Evolutionary conservation across 768 basidiomycete species (phyloP), one percentile per base, ranked within the genome.

Genomic region (Podaxis sp.): DNA sequence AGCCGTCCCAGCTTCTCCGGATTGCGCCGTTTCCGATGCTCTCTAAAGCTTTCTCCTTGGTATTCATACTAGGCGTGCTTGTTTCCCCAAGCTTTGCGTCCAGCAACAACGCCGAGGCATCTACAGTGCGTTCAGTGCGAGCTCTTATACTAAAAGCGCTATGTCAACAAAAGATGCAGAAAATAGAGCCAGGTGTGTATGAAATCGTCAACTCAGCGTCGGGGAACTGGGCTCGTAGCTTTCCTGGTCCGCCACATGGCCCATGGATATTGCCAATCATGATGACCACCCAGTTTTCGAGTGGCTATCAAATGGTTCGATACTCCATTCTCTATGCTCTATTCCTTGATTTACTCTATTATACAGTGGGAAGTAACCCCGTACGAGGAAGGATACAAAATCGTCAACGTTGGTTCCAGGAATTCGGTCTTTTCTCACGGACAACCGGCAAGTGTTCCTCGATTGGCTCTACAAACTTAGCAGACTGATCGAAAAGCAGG

Each of bases 321-420:
- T 12, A 40, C 19, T 44, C 24, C 8, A 6, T 33, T 9, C 8
- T 33, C 2, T 9, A 17, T 2, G 33, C 8, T 33, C 33, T 33
- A 42, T 28, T 26, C 1, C 15, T 3, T 8, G 13, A 28, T 9
- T 4, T 19, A 24, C 52, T 42, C 40, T 24, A 12, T 4, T 4
- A 3, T 8, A 2, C 15, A 61, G 60, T 61, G 60, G 60, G 52
- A 61, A 13, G 42, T 61, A 8, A 19, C 52, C 19, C 38, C 39
- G 7, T 36, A 42, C 4, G 60, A 54, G 15, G 60, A 61, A 30
- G 60, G 60, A 13, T 61, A 61, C n/a, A 61, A 28, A n/a, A 61
- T 61, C 30, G 40, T 36, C 40, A 61, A 61, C 26, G 11, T 15
- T 19, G 60, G 40, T 3, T 54, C 60, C 4, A 53, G 33, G 17